Conservation (phyloP, 768 basidiomycete genomes). For the Pilatotrama ljubarskyi region DNA sequence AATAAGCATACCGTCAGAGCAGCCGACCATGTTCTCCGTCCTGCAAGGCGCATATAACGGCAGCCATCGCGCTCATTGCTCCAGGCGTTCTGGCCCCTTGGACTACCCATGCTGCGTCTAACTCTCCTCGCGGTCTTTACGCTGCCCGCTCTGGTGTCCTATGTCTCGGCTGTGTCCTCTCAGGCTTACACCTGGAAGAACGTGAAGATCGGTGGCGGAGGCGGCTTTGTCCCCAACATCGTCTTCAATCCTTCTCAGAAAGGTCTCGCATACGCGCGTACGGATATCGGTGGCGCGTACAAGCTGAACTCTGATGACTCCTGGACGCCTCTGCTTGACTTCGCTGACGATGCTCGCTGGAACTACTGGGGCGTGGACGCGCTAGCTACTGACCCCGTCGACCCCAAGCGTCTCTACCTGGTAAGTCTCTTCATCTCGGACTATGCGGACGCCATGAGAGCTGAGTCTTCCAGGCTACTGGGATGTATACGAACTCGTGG, state of each 20-base stretch:
- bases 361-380: constrained; percentile 46
- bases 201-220: constrained; percentile 52
- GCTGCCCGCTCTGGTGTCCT: constrained; percentile 33
- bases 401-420: constrained; percentile 54
- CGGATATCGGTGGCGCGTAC: constrained; percentile 68
- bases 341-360: constrained; percentile 49
- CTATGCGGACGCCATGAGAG: background rate
- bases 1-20: constrained; percentile 3
- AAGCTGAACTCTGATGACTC: constrained; percentile 58
- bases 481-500: constrained; percentile 64
- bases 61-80: background rate
- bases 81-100: background rate
- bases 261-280: constrained; percentile 65
- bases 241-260: constrained; percentile 62
- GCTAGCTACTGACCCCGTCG: constrained; percentile 61
- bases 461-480: constrained; percentile 42
- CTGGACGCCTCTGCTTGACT: constrained; percentile 66
- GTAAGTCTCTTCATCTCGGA: constrained; percentile 27
- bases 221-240: constrained; percentile 56
- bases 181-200: constrained; percentile 63
- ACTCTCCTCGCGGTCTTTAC: constrained; percentile 31
- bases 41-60: constrained; percentile 6
- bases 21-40: background rate
- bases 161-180: constrained; percentile 43
- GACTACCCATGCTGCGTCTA: constrained; percentile 16